Percentiles rank a stretch among this genome's conserved stretches.
Conservation (phyloP, 208 protist genomes). For the Trypanosoma platydactyli region DNA sequence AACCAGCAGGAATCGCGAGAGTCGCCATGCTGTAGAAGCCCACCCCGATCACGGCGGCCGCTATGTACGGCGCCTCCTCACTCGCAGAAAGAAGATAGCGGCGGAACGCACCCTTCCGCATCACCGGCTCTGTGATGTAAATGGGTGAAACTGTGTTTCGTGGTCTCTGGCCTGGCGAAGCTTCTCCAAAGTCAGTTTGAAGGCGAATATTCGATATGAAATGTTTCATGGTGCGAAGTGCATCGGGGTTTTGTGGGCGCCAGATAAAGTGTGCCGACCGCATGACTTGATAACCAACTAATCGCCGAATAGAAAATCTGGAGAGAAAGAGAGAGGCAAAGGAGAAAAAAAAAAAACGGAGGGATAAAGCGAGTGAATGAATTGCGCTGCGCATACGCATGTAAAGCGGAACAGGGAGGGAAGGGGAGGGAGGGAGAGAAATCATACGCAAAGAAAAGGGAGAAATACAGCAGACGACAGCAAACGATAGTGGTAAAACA, state of each 20-base stretch:
- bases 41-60: conserved; percentile 62
- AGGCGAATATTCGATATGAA: conserved; percentile 44
- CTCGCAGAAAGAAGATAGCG: conserved; percentile 56
- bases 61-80: conserved; percentile 58
- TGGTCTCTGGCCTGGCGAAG: conserved; percentile 67
- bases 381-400: too few species aligned
- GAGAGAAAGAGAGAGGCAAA: conserved; percentile 17
- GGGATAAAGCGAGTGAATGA: not conserved
- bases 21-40: conserved; percentile 77
- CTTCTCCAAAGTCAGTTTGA: conserved; percentile 72
- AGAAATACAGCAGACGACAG: not conserved
- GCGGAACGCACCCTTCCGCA: conserved; percentile 56
- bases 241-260: conserved; percentile 36
- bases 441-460: conserved; percentile 27
- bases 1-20: conserved; percentile 78
- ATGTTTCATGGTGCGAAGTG: conserved; percentile 26
- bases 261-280: conserved; percentile 50
- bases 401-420: too few species aligned
- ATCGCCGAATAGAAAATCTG: not conserved
- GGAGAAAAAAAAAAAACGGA: too few species aligned
- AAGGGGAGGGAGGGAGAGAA: not conserved
- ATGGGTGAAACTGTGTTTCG: conserved; percentile 35
- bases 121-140: conserved; percentile 69
- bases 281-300: conserved; percentile 25
- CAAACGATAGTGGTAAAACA: too few species aligned